Conservation (phyloP, 2,329 filamentous ascomycete genomes). For the Sporothrix globosa region DNA sequence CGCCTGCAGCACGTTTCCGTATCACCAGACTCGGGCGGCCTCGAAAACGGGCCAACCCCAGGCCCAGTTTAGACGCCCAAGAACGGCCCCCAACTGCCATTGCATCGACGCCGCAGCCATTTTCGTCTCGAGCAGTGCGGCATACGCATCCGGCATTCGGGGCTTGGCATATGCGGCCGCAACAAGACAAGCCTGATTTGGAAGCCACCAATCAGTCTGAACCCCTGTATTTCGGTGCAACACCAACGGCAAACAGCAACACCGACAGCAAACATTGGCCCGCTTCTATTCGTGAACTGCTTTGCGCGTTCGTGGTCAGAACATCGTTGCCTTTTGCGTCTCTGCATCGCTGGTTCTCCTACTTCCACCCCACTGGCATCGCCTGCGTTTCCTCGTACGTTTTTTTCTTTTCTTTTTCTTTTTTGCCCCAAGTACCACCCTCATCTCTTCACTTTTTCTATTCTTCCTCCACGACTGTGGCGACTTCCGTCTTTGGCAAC, state of each 20-base stretch:
- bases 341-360: constrained; percentile 5
- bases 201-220: neutral
- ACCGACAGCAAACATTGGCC: no score
- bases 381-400: neutral
- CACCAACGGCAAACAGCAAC: constrained; percentile 4
- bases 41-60: constrained; percentile 11
- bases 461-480: neutral
- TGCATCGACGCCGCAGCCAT: constrained; percentile 1
- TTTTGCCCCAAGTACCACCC: neutral
- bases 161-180: neutral
- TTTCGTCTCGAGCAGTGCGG: neutral
- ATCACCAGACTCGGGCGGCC: neutral
- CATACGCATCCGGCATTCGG: constrained; percentile 13
- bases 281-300: constrained; percentile 15
- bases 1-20: neutral
- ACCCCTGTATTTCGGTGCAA: neutral
- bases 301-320: neutral
- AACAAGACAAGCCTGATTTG: constrained; percentile 4
- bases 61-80: constrained; percentile 10
- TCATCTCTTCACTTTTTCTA: neutral
- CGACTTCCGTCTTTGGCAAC: constrained; percentile 8
- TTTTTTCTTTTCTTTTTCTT: neutral
- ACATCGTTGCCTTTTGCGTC: constrained; percentile 19
- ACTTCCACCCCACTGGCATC: neutral
- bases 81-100: constrained; percentile 9